Evolutionary conservation across 2,329 filamentous ascomycete genomes (phyloP), one percentile per base, ranked within the genome.

Genomic region (Ambrosiella xylebori): DNA sequence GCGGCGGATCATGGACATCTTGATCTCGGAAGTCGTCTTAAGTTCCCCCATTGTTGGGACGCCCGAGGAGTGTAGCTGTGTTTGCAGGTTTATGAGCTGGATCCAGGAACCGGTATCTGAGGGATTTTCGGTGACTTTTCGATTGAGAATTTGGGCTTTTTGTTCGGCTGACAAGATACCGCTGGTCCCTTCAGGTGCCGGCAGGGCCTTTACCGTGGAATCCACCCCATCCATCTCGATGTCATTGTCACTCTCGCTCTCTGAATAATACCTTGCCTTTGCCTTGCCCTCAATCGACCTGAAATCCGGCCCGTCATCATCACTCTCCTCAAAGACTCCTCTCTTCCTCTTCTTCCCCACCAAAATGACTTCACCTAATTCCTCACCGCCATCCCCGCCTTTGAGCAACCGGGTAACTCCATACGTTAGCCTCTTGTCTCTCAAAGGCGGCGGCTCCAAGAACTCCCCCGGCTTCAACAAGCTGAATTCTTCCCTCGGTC

Each of bases 11-110:
- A 95, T 80, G 1, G 84, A 81, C 1, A 95, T 71, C 63, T 88
- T 91, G 58, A 95, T 81, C 62, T 93, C 85, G 2, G 88, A 82
- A 36, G 73, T 71, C 0, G 80, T 82, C 37, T 65, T 68, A 44
- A 69, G 73, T 47, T 66, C 74, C 65, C 71, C 72, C 17, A 51
- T 2, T 2, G 37, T 13, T 0, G 52, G 37, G 3, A 38, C 17
- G 15, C 15, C 3, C 12, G 19, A 11, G 61, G 65, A 66, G 49
- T 69, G 69, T 19, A 74, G 70, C 1, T 70, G 68, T 61, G 88
- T 81, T 69, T 97, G 91, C 61, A 95, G 82, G 7, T 81, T 72
- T 51, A 91, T 84, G n/a, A 96, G 74, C 41, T 79, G 75, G 13
- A 94, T 68, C 91, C 91, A 97, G 15, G 81, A 75, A 47, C 81